Conservation (phyloP, 306 rosid species). For the Carpinus fangiana region DNA sequence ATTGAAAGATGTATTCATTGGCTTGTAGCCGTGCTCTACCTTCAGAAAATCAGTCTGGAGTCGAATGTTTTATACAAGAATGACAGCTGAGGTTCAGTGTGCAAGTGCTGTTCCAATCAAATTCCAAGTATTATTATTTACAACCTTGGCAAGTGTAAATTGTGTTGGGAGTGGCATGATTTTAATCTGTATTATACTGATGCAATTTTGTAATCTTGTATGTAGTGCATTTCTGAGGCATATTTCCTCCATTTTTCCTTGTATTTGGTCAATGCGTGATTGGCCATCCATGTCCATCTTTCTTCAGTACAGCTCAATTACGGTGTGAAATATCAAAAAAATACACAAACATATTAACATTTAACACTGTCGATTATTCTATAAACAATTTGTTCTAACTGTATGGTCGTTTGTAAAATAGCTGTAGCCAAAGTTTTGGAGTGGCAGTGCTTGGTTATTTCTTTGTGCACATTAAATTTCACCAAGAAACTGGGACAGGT, state of each 20-base stretch:
- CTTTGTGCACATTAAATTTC: background rate
- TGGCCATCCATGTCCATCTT: constrained; percentile 5
- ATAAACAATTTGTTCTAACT: background rate
- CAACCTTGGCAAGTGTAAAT: constrained; percentile 54
- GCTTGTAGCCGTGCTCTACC: constrained; percentile 13
- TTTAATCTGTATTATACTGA: constrained; percentile 34
- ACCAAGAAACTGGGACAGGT: no score
- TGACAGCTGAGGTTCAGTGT: constrained; percentile 34
- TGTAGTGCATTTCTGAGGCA: constrained; percentile 33
- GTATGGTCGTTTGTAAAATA: constrained; percentile 6
- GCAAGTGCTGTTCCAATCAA: constrained; percentile 40
- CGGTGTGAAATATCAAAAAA: constrained; percentile 18
- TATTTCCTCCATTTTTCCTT: constrained; percentile 24
- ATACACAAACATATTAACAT: constrained; percentile 8
- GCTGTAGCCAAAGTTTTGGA: background rate
- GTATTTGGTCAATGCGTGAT: background rate
- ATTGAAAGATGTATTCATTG: constrained; percentile 21
- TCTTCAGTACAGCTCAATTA: constrained; percentile 12
- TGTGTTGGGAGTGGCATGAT: constrained; percentile 42
- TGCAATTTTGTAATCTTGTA: constrained; percentile 61
- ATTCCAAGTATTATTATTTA: constrained; percentile 18
- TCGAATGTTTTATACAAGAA: constrained; percentile 30
- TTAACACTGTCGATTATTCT: background rate
- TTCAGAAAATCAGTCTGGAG: constrained; percentile 22
- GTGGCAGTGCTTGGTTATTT: background rate